These are phyloP conservation scores for Colletotrichum sp. DNA, from an alignment of 2,329 filamentous ascomycete species.

Conservation along the genomic window DNA sequence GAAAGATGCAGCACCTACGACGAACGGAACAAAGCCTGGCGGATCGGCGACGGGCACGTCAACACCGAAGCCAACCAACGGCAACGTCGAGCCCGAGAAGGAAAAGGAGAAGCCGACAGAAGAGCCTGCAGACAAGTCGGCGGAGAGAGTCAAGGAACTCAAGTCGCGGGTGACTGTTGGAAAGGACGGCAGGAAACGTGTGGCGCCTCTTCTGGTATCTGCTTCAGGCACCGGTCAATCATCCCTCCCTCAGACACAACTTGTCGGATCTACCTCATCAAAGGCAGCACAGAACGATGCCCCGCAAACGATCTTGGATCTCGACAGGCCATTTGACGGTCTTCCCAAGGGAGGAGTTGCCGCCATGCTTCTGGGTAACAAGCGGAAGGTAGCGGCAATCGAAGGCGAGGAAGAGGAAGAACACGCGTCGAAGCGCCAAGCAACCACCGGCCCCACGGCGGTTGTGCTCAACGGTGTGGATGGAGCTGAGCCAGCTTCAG, in stretches of 20 bases:
- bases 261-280: slow-evolving; percentile 75
- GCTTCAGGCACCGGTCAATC: slow-evolving; percentile 87
- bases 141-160: slow-evolving; percentile 62
- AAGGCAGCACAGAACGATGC: slow-evolving; percentile 70
- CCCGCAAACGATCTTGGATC: slow-evolving; percentile 83
- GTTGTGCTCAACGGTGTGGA: slow-evolving; percentile 80
- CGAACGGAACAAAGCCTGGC: slow-evolving; percentile 55
- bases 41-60: slow-evolving; percentile 33
- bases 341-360: slow-evolving; percentile 88
- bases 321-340: slow-evolving; percentile 93
- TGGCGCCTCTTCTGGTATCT: slow-evolving; percentile 89
- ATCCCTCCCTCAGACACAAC: slow-evolving; percentile 84
- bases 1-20: slow-evolving; percentile 51
- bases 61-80: slow-evolving; percentile 45
- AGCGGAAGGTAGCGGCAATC: slow-evolving; percentile 77
- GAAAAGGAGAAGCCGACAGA: slow-evolving; percentile 40
- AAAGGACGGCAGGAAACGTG: slow-evolving; percentile 96
- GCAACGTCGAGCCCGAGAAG: slow-evolving; percentile 38
- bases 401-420: slow-evolving; percentile 80
- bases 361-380: slow-evolving; percentile 88
- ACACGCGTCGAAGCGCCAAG: slow-evolving; percentile 52
- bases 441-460: slow-evolving; percentile 72
- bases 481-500: slow-evolving; percentile 77
- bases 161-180: slow-evolving; percentile 94
- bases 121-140: slow-evolving; percentile 58